These are phyloP conservation scores for Fraxinus albicans DNA, from an alignment of 305 asterid genomes.

Conservation along the genomic window DNA sequence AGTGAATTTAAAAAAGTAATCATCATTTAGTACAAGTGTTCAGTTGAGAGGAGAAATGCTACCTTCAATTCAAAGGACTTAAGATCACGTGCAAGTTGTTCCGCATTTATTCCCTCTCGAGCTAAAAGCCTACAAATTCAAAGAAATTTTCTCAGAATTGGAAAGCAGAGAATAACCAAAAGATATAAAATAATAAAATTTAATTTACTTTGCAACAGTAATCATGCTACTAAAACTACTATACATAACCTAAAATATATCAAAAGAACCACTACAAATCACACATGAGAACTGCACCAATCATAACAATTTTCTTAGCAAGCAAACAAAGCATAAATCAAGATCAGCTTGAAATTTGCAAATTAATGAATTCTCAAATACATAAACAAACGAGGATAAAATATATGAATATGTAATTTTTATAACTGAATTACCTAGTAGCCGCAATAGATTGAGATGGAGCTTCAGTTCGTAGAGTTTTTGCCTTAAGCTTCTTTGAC, in stretches of 20 bases:
- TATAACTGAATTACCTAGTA: constrained; percentile 53
- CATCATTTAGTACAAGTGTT: background rate
- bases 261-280: background rate
- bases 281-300: background rate
- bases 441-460: constrained; percentile 96
- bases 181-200: background rate
- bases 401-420: background rate
- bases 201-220: background rate
- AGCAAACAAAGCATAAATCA: background rate
- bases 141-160: background rate
- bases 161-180: constrained; percentile 1
- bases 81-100: constrained; percentile 98
- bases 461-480: constrained; percentile 84
- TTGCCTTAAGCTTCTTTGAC: constrained; percentile 90
- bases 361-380: background rate
- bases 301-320: background rate
- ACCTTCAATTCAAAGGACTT: constrained; percentile 97
- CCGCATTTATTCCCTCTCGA: constrained; percentile 92
- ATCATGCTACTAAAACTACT: background rate
- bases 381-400: background rate
- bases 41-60: background rate
- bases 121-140: constrained; percentile 67
- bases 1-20: background rate
- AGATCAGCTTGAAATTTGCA: background rate
- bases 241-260: background rate